A percentile compares a stretch with the other conserved stretches of the same genome.
phyloP scores from a whole-genome alignment of 2,329 filamentous ascomycete species.

The Aspergillus neoniger region DNA sequence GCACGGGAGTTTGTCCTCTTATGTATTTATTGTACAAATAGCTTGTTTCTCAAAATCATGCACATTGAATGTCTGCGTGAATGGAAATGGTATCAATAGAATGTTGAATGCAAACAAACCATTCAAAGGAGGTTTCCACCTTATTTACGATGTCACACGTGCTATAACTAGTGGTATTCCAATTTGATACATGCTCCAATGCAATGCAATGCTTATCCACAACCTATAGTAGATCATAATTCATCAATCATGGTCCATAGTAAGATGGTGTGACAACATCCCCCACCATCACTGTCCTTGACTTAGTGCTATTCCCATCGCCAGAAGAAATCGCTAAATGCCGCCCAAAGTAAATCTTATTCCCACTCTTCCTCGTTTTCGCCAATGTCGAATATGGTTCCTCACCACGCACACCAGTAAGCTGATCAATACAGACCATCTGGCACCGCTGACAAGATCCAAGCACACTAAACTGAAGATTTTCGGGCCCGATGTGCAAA shows the following conservation, averaged over 20 bases:
- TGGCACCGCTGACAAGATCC: constrained; percentile 87
- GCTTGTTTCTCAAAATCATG: constrained; percentile 14
- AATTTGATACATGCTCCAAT: background rate
- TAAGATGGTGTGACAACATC: constrained; percentile 40
- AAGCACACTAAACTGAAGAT: constrained; percentile 59
- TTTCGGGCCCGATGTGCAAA: constrained; percentile 61
- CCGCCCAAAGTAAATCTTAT: constrained; percentile 86
- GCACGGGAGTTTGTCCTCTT: constrained; percentile 20
- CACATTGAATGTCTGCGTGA: constrained; percentile 2
- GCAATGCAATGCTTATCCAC: background rate
- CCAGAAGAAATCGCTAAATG: constrained; percentile 58
- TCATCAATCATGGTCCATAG: constrained; percentile 14
- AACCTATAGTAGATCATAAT: background rate
- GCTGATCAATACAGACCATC: constrained; percentile 93
- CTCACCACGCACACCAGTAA: constrained; percentile 72
- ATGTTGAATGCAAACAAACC: background rate
- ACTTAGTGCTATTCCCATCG: constrained; percentile 12
- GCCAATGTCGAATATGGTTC: constrained; percentile 88
- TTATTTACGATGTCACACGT: background rate
- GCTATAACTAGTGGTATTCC: background rate
- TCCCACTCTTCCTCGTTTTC: constrained; percentile 79
- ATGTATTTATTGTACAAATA: constrained; percentile 27
- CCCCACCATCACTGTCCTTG: constrained; percentile 41
- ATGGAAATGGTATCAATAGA: background rate
- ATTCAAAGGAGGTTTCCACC: background rate